Evolutionary conservation across 1,284 basidiomycete species (phyloP).

Genomic region (Cryptococcus sp.): DNA sequence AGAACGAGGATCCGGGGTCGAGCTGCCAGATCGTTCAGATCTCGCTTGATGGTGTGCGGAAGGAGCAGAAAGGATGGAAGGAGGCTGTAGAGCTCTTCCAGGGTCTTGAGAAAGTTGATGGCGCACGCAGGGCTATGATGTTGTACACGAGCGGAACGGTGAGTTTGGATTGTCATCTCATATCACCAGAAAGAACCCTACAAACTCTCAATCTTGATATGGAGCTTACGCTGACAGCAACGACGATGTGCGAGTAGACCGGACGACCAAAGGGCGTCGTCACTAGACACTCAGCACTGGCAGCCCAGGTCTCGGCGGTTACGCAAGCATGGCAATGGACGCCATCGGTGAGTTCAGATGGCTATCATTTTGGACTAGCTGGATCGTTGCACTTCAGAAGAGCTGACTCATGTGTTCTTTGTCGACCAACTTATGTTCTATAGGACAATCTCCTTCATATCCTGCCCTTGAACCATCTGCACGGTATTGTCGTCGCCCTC

Average conservation of each 20-base stretch:
- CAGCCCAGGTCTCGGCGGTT: conserved; percentile 39
- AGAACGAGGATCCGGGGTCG: conserved; percentile 16
- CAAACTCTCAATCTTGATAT: too few relatives aligned
- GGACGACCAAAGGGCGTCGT: conserved; percentile 49
- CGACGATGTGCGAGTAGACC: conserved; percentile 20
- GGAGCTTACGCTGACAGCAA: too few relatives aligned
- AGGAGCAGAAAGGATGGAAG: not conserved
- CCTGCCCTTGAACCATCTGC: conserved; percentile 48
- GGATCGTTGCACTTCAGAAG: not conserved
- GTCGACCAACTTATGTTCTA: too few relatives aligned
- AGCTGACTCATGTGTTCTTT: not conserved
- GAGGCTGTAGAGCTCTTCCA: conserved; percentile 1
- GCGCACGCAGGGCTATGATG: conserved; percentile 44
- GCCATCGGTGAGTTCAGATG: conserved; percentile 14
- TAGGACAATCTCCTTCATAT: conserved; percentile 38
- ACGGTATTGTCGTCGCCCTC: conserved; percentile 48
- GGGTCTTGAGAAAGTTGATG: conserved; percentile 19
- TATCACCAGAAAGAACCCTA: too few relatives aligned
- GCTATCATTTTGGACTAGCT: not conserved
- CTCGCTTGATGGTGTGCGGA: conserved; percentile 8
- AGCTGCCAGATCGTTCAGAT: conserved; percentile 13
- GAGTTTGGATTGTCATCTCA: not conserved
- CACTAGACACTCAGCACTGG: conserved; percentile 43
- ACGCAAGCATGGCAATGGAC: conserved; percentile 44
- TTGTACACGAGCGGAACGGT: conserved; percentile 48